Evolutionary conservation across 306 rosid species (phyloP).

Genomic region (Potentilla sterilis): DNA sequence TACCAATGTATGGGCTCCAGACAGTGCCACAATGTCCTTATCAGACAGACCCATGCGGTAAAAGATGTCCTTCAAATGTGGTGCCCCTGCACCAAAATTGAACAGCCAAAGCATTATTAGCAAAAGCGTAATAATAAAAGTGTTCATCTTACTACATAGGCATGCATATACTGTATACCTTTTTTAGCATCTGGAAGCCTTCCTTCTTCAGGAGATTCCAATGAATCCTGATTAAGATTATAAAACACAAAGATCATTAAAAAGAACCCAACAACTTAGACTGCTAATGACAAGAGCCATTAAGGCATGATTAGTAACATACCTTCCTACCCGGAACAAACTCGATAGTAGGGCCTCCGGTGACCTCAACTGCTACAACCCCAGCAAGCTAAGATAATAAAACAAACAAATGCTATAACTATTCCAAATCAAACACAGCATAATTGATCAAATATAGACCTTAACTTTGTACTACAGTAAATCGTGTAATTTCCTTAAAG

Average conservation of each 20-base stretch:
- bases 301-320: neutral
- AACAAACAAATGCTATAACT: neutral
- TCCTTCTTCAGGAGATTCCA: constrained; percentile 67
- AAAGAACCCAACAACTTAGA: neutral
- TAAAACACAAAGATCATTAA: neutral
- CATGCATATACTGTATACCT: constrained; percentile 41
- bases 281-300: neutral
- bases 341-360: constrained; percentile 86
- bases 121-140: neutral
- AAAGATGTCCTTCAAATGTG: constrained; percentile 73
- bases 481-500: neutral
- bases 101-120: neutral
- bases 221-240: constrained; percentile 54
- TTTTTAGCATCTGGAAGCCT: constrained; percentile 84
- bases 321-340: constrained; percentile 87
- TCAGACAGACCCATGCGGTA: constrained; percentile 74
- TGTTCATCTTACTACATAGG: neutral
- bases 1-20: constrained; percentile 96
- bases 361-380: constrained; percentile 85
- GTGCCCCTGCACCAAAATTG: constrained; percentile 49
- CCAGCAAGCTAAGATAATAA: constrained; percentile 74
- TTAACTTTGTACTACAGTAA: too few species aligned
- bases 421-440: neutral
- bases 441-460: neutral
- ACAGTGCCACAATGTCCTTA: constrained; percentile 83